A percentile compares a stretch with the other conserved stretches of the same genome.
phyloP scores from a whole-genome alignment of 2,329 filamentous ascomycete species.

The Byssochlamys sp. region DNA sequence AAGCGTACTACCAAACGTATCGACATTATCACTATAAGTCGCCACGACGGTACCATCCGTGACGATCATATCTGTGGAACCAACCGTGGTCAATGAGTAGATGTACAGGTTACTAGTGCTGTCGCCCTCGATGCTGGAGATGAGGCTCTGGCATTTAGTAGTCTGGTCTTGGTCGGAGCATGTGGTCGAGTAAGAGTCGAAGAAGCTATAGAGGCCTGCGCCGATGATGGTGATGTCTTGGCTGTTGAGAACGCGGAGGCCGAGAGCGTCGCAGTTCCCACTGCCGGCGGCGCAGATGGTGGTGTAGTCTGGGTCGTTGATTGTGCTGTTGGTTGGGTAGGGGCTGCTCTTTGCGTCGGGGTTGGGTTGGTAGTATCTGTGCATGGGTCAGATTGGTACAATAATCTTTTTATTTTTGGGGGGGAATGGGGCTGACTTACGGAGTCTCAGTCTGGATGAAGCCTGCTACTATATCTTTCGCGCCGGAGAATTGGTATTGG shows the following conservation, averaged over 20 bases:
- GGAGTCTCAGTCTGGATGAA: constrained; percentile 33
- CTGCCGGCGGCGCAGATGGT: constrained; percentile 18
- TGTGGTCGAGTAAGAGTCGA: constrained; percentile 42
- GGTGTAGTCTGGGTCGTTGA: constrained; percentile 29
- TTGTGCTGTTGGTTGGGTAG: constrained; percentile 18
- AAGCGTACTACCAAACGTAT: constrained; percentile 37
- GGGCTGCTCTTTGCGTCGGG: constrained; percentile 24
- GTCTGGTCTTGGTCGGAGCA: constrained; percentile 32
- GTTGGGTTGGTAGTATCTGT: constrained; percentile 30
- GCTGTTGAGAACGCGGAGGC: constrained; percentile 39
- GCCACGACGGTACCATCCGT: constrained; percentile 36
- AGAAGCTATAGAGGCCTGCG: constrained; percentile 47
- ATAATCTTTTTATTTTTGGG: background rate
- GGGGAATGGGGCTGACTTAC: constrained; percentile 10
- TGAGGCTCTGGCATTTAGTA: constrained; percentile 40
- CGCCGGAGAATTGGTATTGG: constrained; percentile 38
- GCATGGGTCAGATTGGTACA: background rate
- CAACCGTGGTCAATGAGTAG: constrained; percentile 42
- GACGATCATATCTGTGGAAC: constrained; percentile 37
- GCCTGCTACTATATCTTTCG: constrained; percentile 22
- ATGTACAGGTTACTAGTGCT: constrained; percentile 26
- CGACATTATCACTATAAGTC: constrained; percentile 38
- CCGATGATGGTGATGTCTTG: constrained; percentile 41
- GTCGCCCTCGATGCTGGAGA: constrained; percentile 38
- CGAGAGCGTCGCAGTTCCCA: constrained; percentile 37